Evolutionary conservation across 208 protist species (phyloP), one percentile per base, ranked within the genome.

Genomic region (Wallacemonas collosoma): DNA sequence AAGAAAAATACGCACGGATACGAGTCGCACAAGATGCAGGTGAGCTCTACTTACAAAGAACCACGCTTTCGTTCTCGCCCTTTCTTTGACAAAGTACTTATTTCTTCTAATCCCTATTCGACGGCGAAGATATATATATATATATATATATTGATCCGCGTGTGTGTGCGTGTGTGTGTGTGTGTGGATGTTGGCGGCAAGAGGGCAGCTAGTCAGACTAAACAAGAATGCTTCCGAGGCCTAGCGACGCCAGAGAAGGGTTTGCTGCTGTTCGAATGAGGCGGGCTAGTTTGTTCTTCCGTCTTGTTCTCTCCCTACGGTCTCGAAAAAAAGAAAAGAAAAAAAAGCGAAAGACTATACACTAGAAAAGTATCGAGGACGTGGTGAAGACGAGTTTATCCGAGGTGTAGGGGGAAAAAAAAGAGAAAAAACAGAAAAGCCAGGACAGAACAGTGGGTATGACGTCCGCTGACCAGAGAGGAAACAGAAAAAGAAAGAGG

Each of bases 401-500:
- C 45, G 8, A 50, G 12, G 45, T 50, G 45, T 50, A 57, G 6
- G 9, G 53, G 35, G 17, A 57, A 57, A 57, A 17, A 17, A 36
- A 17, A 57, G 1, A 43, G 7, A 78, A 26, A 38, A 78, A 71
- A 17, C 50, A 45, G 8, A 26, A 26, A 26, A 26, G 26, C 26
- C 26, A 26, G 26, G 26, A 26, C 26, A 26, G 26, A 26, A 26
- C 26, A 26, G 26, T 26, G 26, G 26, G 26, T 26, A 26, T 0
- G 26, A 26, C 26, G 26, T 26, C 26, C 26, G 26, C 26, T 44
- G 67, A 51, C 69, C 15, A 11, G 45, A 50, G 9, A 6, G 35
- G 55, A 56, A 68, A 38, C 50, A 26, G 53, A 6, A 57, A 57
- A 57, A 57, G 11, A 38, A 56, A 50, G 17, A 68, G 17, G 55